Evolutionary conservation across 1,284 basidiomycete genomes (phyloP).

Genomic region (Trichosporon inkin): DNA sequence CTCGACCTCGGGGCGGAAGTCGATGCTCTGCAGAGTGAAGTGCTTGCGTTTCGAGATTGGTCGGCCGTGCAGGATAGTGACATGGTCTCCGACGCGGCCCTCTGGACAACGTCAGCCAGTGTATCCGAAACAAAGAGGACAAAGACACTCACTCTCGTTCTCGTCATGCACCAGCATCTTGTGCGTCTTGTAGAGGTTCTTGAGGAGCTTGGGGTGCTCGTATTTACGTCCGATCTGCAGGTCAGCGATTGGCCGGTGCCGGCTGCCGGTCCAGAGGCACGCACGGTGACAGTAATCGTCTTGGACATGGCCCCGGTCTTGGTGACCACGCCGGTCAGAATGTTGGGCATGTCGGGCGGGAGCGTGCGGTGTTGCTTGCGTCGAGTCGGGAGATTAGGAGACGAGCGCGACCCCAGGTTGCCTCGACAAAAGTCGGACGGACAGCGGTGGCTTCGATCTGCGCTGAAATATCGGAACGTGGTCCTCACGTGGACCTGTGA

Average conservation of each 20-base stretch:
- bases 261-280: not conserved
- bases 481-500: too few species aligned
- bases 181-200: constrained; percentile 35
- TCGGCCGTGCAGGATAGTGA: constrained; percentile 40
- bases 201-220: constrained; percentile 31
- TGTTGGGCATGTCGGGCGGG: constrained; percentile 32
- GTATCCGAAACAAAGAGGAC: not conserved
- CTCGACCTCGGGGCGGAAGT: constrained; percentile 15
- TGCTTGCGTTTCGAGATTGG: constrained; percentile 36
- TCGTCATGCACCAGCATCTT: constrained; percentile 45
- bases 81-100: constrained; percentile 36
- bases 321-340: constrained; percentile 37
- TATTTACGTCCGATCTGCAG: constrained; percentile 28
- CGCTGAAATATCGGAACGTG: too few species aligned
- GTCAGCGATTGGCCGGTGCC: not conserved
- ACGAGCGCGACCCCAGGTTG: not conserved
- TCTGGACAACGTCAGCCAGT: constrained; percentile 23
- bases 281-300: constrained; percentile 43
- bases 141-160: constrained; percentile 30
- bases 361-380: not conserved
- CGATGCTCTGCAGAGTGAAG: constrained; percentile 29
- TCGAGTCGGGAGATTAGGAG: not conserved
- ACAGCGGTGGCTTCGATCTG: too few species aligned
- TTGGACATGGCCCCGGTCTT: constrained; percentile 43
- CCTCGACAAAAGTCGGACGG: too few species aligned